These are phyloP conservation scores for Trichophyton verrucosum DNA, from an alignment of 2,329 filamentous ascomycete species.

Conservation along the genomic window DNA sequence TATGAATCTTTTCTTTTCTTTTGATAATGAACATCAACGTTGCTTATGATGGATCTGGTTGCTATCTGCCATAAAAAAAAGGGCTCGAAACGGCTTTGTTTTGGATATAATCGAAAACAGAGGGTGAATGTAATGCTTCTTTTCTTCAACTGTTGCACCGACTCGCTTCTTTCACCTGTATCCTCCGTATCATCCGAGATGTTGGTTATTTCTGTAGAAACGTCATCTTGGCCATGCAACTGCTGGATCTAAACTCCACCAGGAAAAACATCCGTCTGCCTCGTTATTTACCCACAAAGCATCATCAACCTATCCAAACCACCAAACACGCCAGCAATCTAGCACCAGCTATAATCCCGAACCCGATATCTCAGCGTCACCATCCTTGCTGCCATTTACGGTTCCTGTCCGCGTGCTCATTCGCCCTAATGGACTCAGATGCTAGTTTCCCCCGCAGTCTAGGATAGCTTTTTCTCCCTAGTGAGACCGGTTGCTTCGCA, in stretches of 20 bases:
- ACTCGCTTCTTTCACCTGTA: too few species aligned
- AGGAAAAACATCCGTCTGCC: background rate
- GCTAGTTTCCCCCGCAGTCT: slow-evolving; percentile 6
- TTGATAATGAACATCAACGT: too few species aligned
- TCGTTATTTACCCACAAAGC: background rate
- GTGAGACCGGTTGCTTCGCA: background rate
- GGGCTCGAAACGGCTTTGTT: too few species aligned
- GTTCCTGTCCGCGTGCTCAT: background rate
- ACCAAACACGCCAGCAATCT: background rate
- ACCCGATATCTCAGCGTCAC: background rate
- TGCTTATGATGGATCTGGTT: too few species aligned
- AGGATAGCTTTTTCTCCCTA: background rate
- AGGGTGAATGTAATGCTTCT: too few species aligned
- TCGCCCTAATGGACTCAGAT: slow-evolving; percentile 3
- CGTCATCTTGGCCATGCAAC: background rate
- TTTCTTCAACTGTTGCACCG: too few species aligned
- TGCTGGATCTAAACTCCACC: background rate
- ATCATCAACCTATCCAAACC: background rate
- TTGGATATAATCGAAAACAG: too few species aligned
- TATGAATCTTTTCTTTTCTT: too few species aligned
- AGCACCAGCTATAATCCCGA: background rate
- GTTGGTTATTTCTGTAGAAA: background rate
- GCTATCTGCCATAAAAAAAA: too few species aligned
- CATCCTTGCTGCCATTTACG: background rate
- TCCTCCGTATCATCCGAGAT: too few species aligned